A percentile compares a stretch with the other conserved stretches of the same genome.
Evolutionary conservation across 371 early-diverging fungal species (phyloP).

Genomic region (Mortierella sp.): DNA sequence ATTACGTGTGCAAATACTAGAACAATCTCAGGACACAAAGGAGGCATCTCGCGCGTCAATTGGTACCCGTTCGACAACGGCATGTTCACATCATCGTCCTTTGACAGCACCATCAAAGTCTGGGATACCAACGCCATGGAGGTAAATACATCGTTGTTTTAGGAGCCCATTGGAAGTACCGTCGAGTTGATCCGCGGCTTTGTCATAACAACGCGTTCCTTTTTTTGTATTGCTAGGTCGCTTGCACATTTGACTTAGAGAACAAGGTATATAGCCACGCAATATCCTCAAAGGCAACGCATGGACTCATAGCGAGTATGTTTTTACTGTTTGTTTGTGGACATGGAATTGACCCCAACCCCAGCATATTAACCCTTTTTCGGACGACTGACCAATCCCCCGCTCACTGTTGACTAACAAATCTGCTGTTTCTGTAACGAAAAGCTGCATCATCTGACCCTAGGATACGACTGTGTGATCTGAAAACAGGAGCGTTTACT

Average conservation of each 20-base stretch:
- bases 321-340: background rate
- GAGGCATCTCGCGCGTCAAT: conserved; percentile 75
- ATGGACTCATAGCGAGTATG: conserved; percentile 86
- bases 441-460: conserved; percentile 76
- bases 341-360: background rate
- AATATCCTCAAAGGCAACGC: conserved; percentile 80
- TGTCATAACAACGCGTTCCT: background rate
- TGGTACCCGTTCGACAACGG: conserved; percentile 94
- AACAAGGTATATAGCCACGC: conserved; percentile 77
- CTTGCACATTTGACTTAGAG: conserved; percentile 75
- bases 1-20: background rate
- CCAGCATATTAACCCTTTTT: background rate
- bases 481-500: conserved; percentile 80
- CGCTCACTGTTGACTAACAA: background rate
- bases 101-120: conserved; percentile 83
- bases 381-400: background rate
- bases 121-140: conserved; percentile 90
- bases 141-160: conserved; percentile 46
- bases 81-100: conserved; percentile 87
- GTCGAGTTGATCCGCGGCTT: conserved; percentile 12
- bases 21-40: conserved; percentile 70
- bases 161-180: background rate
- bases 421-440: background rate
- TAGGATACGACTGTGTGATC: conserved; percentile 84
- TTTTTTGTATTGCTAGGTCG: conserved; percentile 58